These are phyloP conservation scores for Nyssa sinensis DNA, from an alignment of 148 eudicot genomes.

Conservation along the genomic window DNA sequence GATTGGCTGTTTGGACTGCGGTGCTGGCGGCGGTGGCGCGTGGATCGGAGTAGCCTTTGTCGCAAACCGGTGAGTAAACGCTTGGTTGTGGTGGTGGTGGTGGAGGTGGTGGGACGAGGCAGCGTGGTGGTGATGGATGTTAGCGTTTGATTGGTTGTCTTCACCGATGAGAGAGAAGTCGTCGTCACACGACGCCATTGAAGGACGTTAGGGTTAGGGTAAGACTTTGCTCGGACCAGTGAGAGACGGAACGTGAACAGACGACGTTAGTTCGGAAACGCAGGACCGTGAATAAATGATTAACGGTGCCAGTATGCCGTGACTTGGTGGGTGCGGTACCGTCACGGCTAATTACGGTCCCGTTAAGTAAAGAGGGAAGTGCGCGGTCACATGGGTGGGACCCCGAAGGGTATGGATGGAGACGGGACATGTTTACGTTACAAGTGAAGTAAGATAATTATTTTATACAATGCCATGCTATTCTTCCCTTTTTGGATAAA, in stretches of 20 bases:
- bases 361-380: constrained; percentile 20
- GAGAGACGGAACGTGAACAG: constrained; percentile 35
- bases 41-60: constrained; percentile 20
- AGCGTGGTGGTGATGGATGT: constrained; percentile 19
- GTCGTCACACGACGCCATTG: constrained; percentile 89
- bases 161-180: constrained; percentile 73
- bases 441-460: constrained; percentile 4
- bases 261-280: constrained; percentile 56
- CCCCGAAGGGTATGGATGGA: not conserved
- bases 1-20: constrained; percentile 3
- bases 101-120: constrained; percentile 19
- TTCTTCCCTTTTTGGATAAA: too few species aligned
- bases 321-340: constrained; percentile 12
- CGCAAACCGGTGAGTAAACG: constrained; percentile 18
- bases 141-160: constrained; percentile 34
- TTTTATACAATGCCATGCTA: too few species aligned
- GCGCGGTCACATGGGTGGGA: constrained; percentile 8
- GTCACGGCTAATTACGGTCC: constrained; percentile 44
- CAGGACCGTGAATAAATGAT: constrained; percentile 9
- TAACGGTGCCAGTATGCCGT: constrained; percentile 23
- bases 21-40: constrained; percentile 16
- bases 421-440: not conserved
- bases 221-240: constrained; percentile 12
- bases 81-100: constrained; percentile 22
- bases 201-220: constrained; percentile 50